Base-by-base conservation (phyloP, 441 rosid species). In the Populus trichocarpa region DNA sequence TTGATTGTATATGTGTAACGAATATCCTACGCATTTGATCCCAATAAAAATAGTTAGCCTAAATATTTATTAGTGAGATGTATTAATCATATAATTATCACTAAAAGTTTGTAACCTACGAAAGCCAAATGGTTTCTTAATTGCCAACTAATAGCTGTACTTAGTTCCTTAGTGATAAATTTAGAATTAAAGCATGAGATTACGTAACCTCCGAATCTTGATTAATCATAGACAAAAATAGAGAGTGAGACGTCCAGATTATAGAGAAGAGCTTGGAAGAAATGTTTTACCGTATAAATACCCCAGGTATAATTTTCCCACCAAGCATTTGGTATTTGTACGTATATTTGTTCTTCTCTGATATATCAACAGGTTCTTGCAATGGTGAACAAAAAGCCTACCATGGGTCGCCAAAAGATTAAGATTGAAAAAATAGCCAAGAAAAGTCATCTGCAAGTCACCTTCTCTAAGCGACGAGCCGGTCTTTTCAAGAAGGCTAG, bases 401-500 rank as follows among this genome's bases (percentile, higher is more conserved):
- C 57, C 7, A 50, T 14, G 57, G 57, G 57, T 50, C 57, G 20
- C 57, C 20, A 16, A 4, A 69, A 35, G 66, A 42, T 75, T 67
- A 67, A 28, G 26, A 69, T 69, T 30, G 71, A 69, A 22, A 69
- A 35, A 35, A 69, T 69, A 69, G 2, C 5, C 9, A 69, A 69
- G 42, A 69, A 69, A 20, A 69, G n/a, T 5, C 71, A 69, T 8
- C 71, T 69, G 5, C 71, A 69, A 33, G 71, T 69, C 22, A 69
- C 71, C 42, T 69, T 69, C 42, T 69, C 71, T 7, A 69, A 69
- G 5, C 71, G 71, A 18, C 32, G 50, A 2, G 71, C 50, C 20
- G 71, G 71, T 14, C 42, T 69, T 18, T 69, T 69, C 71, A 69
- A 69, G 71, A 69, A 69, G 23, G 71, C 71, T 8, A 69, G 50